Conservation (phyloP, 441 rosid genomes). For the Brassica hybrid region DNA sequence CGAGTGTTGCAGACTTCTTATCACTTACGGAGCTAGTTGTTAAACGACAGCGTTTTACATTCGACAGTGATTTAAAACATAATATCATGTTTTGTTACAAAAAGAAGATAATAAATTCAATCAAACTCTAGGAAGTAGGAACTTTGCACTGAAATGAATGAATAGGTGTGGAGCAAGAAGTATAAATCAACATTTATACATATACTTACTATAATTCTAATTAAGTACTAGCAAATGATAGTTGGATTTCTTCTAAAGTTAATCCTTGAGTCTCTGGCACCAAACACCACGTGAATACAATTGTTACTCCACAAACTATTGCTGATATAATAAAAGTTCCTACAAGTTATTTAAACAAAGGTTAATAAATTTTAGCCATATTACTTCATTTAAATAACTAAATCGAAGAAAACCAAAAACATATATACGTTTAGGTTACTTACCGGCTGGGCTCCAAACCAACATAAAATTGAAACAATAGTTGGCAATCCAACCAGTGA, state of each 20-base stretch:
- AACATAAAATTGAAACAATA: conserved; percentile 50
- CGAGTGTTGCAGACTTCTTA: conserved; percentile 32
- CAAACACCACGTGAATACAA: conserved; percentile 41
- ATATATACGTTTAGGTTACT: not conserved
- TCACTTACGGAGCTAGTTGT: conserved; percentile 14
- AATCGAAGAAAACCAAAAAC: not conserved
- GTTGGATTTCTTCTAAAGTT: conserved; percentile 44
- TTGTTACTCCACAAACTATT: conserved; percentile 28
- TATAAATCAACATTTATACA: not conserved
- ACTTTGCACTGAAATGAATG: not conserved
- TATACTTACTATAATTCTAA: not conserved
- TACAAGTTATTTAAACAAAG: not conserved
- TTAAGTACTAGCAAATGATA: conserved; percentile 14
- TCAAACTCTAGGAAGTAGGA: not conserved
- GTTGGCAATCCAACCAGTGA: conserved; percentile 46
- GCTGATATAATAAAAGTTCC: conserved; percentile 39
- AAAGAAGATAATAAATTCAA: not conserved
- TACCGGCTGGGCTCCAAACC: conserved; percentile 55
- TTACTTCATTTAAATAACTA: not conserved
- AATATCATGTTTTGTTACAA: too few relatives aligned
- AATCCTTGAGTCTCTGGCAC: conserved; percentile 43
- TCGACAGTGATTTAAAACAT: too few relatives aligned
- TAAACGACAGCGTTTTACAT: conserved; percentile 29
- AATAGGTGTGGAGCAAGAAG: not conserved
- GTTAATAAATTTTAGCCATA: not conserved